Evolutionary conservation across 1,284 basidiomycete species (phyloP), one percentile per base, ranked within the genome.

Genomic region (Microbotryum intermedium): DNA sequence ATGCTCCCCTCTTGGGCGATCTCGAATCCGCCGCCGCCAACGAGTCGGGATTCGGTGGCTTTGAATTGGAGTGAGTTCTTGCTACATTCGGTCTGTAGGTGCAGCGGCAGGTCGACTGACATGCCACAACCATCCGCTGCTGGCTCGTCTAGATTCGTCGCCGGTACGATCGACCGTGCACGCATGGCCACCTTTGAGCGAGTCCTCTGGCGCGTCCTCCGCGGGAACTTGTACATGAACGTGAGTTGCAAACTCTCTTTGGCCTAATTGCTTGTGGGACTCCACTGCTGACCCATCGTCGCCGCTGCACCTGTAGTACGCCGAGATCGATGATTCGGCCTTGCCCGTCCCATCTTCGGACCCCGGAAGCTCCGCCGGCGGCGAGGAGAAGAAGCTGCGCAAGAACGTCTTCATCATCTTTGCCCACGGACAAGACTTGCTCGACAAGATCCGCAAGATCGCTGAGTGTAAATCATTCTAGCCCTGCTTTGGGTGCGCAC

Each of bases 341-440:
- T 58, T 68, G 71, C 88, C 91, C 2, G 97, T 98, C 72, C 81
- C 92, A 60, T 88, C 97, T 72, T 85, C 91, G 18, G 80, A 80
- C 48, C 87, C 86, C 2, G 75, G 73, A 25, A 70, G 54, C 50
- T 63, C 61, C 16, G 62, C 60, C 23, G 63, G 58, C 45, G 87
- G 87, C 47, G 80, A 79, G 44, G 87, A 92, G 76, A 69, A 66
- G 55, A 63, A 62, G 30, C 61, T 73, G 9, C 84, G 86, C 78
- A 99, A 98, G 82, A 93, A 97, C 70, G 95, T 98, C 48, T 99
- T 99, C 79, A 95, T 99, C 79, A 97, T 99, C 75, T 99, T 99
- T 72, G 95, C 94, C 0, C 95, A 99, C 71, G 95, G 95, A 42
- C 84, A 90, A 53, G 86, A 88, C 47, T 81, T 98, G 23, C 84